Evolutionary conservation across 495 filamentous ascomycete genomes (phyloP).

Genomic region (Penicillium waksmanii): DNA sequence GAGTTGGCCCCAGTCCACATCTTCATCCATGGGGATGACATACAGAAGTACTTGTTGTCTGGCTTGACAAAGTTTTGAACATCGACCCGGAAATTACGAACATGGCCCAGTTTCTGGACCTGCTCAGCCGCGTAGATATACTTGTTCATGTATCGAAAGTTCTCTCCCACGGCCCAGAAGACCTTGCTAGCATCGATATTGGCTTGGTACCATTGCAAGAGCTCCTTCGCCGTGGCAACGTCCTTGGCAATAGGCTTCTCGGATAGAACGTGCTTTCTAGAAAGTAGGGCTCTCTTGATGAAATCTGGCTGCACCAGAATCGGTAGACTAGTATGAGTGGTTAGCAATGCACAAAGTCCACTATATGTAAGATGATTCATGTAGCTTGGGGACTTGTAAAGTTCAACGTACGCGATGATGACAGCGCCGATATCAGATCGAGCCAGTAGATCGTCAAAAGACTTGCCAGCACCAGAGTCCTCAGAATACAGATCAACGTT

Average conservation of each 20-base stretch:
- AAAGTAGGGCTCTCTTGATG: conserved; percentile 54
- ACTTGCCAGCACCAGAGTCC: conserved; percentile 56
- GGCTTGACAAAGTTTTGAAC: conserved; percentile 56
- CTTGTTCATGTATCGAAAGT: conserved; percentile 67
- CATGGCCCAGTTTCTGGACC: conserved; percentile 61
- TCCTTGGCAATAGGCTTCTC: conserved; percentile 83
- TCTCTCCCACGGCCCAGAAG: conserved; percentile 73
- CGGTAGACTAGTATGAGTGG: conserved; percentile 35
- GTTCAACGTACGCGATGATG: conserved; percentile 61
- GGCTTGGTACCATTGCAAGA: conserved; percentile 63
- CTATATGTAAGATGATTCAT: no score
- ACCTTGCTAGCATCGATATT: conserved; percentile 51
- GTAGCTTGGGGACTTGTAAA: background rate
- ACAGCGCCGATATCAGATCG: conserved; percentile 69
- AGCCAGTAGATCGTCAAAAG: conserved; percentile 63
- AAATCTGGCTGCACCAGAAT: conserved; percentile 45
- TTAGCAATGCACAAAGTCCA: conserved; percentile 26
- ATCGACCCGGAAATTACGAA: conserved; percentile 66
- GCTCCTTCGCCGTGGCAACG: conserved; percentile 59
- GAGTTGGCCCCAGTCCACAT: background rate
- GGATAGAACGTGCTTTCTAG: conserved; percentile 80
- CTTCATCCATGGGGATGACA: conserved; percentile 13
- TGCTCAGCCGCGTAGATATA: conserved; percentile 60
- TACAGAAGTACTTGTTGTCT: conserved; percentile 62
- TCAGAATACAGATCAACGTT: conserved; percentile 62